These are phyloP conservation scores for Bathelium albidoporum DNA, from an alignment of 495 filamentous ascomycete species.

Conservation along the genomic window DNA sequence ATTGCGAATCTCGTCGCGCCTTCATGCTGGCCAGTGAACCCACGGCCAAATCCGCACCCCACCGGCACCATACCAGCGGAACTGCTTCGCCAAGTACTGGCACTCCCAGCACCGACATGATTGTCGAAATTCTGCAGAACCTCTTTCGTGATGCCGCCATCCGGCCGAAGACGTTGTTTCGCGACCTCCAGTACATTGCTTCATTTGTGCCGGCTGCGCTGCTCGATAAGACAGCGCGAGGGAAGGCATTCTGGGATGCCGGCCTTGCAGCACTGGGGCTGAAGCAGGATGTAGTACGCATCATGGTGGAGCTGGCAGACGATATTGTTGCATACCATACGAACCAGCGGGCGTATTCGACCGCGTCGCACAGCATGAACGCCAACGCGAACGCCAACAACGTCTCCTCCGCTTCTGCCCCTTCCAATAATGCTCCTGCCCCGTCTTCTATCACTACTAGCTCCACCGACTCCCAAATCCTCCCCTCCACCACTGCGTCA, in stretches of 20 bases:
- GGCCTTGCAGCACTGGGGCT: constrained; percentile 76
- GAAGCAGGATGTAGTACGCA: constrained; percentile 79
- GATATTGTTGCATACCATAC: constrained; percentile 56
- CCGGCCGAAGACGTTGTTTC: constrained; percentile 83
- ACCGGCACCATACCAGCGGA: constrained; percentile 1
- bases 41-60: constrained; percentile 10
- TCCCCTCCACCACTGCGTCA: constrained; percentile 10
- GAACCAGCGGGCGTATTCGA: constrained; percentile 30
- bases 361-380: constrained; percentile 32
- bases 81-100: constrained; percentile 1
- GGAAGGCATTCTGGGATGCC: constrained; percentile 92
- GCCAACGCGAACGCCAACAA: too few relatives aligned
- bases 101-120: constrained; percentile 52
- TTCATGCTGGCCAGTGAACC: constrained; percentile 31
- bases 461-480: constrained; percentile 2
- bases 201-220: constrained; percentile 75
- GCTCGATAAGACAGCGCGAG: constrained; percentile 74
- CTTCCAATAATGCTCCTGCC: constrained; percentile 13
- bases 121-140: constrained; percentile 66
- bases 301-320: constrained; percentile 81
- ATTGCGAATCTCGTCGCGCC: constrained; percentile 57
- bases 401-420: constrained; percentile 8
- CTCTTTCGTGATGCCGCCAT: constrained; percentile 68
- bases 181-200: constrained; percentile 90
- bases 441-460: constrained; percentile 11